These are phyloP conservation scores for Leonotis leonurus DNA, from an alignment of 257 asterid genomes.

Conservation along the genomic window DNA sequence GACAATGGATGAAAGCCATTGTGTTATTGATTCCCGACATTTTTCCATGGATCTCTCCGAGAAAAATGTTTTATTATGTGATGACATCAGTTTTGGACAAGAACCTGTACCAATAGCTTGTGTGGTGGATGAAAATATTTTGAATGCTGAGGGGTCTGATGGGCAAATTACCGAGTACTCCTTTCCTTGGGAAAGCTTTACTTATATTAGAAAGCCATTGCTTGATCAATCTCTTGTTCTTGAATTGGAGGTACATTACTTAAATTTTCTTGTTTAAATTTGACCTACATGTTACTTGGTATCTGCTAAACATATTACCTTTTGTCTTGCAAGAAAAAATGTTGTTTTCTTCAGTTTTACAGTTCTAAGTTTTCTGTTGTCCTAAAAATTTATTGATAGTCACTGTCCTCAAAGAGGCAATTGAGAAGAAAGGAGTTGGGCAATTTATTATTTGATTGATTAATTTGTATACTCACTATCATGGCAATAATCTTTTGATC, in stretches of 20 bases:
- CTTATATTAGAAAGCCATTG: conserved; percentile 67
- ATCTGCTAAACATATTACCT: not conserved
- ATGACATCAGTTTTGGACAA: conserved; percentile 87
- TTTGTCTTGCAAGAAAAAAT: not conserved
- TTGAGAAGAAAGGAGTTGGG: not conserved
- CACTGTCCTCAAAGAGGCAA: too few relatives aligned
- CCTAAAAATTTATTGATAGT: too few relatives aligned
- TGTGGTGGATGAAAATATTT: conserved; percentile 83
- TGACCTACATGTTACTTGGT: not conserved
- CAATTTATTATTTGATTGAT: not conserved
- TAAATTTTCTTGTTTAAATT: conserved; percentile 7
- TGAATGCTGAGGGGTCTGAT: conserved; percentile 82
- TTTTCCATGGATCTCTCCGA: conserved; percentile 75
- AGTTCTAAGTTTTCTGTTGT: not conserved
- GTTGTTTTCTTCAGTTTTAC: not conserved
- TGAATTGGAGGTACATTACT: conserved; percentile 59
- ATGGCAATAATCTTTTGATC: not conserved
- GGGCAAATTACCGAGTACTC: conserved; percentile 60
- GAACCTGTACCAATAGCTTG: conserved; percentile 86
- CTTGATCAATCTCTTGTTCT: conserved; percentile 53
- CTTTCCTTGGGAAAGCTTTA: conserved; percentile 97
- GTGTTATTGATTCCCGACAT: conserved; percentile 76
- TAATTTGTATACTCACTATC: not conserved
- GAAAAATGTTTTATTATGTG: conserved; percentile 69
- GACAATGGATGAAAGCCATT: conserved; percentile 82